A percentile compares a stretch with the other conserved stretches of the same genome.
These are phyloP conservation scores for Xylariaceae sp. DNA, from an alignment of 2,329 filamentous ascomycete species.

Conservation along the genomic window DNA sequence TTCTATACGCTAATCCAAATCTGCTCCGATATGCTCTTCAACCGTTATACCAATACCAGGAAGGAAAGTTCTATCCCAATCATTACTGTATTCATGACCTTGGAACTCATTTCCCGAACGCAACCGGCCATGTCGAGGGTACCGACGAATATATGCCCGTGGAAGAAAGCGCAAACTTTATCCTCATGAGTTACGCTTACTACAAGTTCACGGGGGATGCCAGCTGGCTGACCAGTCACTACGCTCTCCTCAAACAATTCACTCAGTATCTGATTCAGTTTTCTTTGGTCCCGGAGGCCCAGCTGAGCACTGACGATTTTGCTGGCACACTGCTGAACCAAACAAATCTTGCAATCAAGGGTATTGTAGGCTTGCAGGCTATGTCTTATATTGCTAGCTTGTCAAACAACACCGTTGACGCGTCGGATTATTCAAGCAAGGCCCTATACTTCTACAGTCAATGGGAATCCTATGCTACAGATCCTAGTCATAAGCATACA, in stretches of 20 bases:
- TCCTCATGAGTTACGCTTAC: conserved; percentile 68
- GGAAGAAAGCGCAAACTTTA: conserved; percentile 75
- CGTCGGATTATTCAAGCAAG: conserved; percentile 64
- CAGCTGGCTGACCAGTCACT: conserved; percentile 55
- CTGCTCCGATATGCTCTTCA: conserved; percentile 80
- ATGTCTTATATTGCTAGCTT: conserved; percentile 68
- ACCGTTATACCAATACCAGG: conserved; percentile 78
- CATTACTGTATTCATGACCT: conserved; percentile 78
- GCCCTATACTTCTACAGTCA: conserved; percentile 33
- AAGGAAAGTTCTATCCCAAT: conserved; percentile 82
- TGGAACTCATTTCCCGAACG: conserved; percentile 73
- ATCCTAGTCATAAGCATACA: conserved; percentile 36
- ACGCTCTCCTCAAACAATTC: conserved; percentile 72
- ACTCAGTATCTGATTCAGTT: conserved; percentile 75
- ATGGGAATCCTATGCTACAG: conserved; percentile 36
- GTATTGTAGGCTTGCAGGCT: conserved; percentile 78
- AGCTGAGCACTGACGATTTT: conserved; percentile 78
- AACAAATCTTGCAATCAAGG: conserved; percentile 78
- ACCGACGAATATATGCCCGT: conserved; percentile 76
- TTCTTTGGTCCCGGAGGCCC: conserved; percentile 69
- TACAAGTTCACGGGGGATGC: conserved; percentile 40
- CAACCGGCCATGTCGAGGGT: conserved; percentile 72
- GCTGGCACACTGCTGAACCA: conserved; percentile 74
- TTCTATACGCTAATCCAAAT: conserved; percentile 80
- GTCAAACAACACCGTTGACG: conserved; percentile 61